These are phyloP conservation scores for Hemisphaericaspora subhashii DNA, from an alignment of 1,139 yeast species.

Conservation along the genomic window DNA sequence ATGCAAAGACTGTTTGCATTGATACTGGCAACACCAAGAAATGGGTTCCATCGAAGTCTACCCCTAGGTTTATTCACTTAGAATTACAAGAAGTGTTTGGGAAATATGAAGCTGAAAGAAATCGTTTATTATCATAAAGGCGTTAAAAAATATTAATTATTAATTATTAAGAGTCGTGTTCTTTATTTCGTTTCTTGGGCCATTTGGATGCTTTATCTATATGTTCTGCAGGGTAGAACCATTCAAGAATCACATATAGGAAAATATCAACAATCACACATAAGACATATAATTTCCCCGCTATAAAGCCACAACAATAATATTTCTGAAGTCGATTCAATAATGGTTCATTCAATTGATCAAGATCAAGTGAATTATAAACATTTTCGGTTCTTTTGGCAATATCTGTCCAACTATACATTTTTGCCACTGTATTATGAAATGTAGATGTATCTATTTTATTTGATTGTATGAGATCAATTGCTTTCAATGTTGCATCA, in stretches of 20 bases:
- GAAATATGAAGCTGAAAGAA: constrained; percentile 7
- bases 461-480: constrained; percentile 54
- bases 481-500: constrained; percentile 66
- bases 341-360: constrained; percentile 48
- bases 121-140: constrained; percentile 13
- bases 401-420: constrained; percentile 94
- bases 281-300: constrained; percentile 77
- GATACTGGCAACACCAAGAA: constrained; percentile 3
- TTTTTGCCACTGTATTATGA: constrained; percentile 71
- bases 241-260: constrained; percentile 61
- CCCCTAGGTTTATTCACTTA: constrained; percentile 21
- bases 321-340: constrained; percentile 53
- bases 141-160: constrained; percentile 7
- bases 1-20: constrained; percentile 12
- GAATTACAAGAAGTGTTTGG: constrained; percentile 15
- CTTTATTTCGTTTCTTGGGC: constrained; percentile 46
- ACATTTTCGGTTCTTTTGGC: constrained; percentile 85
- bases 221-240: constrained; percentile 62
- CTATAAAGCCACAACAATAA: constrained; percentile 78
- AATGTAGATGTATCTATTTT: constrained; percentile 70
- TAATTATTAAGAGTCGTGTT: not conserved
- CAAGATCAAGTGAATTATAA: constrained; percentile 56
- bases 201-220: constrained; percentile 79
- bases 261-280: constrained; percentile 80
- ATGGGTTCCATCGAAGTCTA: constrained; percentile 23